These are phyloP conservation scores for Yamadazyma songkhlaensis DNA, from an alignment of 1,139 yeast genomes.

Conservation along the genomic window DNA sequence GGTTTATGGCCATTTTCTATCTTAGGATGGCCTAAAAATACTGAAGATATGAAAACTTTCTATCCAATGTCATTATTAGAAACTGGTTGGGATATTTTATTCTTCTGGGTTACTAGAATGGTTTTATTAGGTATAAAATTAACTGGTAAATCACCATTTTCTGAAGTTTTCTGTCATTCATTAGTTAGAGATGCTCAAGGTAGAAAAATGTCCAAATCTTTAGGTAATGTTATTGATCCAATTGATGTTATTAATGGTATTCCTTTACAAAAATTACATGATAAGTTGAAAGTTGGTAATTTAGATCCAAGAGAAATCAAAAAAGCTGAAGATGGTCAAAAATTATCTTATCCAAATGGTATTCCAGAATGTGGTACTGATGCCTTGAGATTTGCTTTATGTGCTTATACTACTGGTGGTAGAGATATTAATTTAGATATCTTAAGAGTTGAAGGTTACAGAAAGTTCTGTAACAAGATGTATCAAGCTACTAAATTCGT, in stretches of 20 bases:
- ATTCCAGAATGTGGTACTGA: slow-evolving; percentile 99
- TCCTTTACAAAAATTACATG: slow-evolving; percentile 73
- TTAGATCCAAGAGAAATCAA: slow-evolving; percentile 86
- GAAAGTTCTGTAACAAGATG: slow-evolving; percentile 98
- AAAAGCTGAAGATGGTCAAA: slow-evolving; percentile 88
- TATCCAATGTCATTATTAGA: slow-evolving; percentile 92
- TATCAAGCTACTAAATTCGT: slow-evolving; percentile 98
- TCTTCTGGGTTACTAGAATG: slow-evolving; percentile 99
- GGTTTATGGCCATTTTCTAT: slow-evolving; percentile 98
- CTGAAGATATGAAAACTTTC: slow-evolving; percentile 71
- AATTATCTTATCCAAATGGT: slow-evolving; percentile 89
- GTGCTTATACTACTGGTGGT: slow-evolving; percentile 99
- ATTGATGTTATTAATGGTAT: slow-evolving; percentile 91
- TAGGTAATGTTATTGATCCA: slow-evolving; percentile 96
- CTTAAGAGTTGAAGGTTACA: slow-evolving; percentile 96
- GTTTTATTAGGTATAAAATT: slow-evolving; percentile 85
- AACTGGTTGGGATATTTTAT: slow-evolving; percentile 98
- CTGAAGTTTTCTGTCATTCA: slow-evolving; percentile 96
- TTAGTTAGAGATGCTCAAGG: slow-evolving; percentile 99
- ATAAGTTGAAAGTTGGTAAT: slow-evolving; percentile 75
- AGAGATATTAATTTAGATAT: slow-evolving; percentile 96
- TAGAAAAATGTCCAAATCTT: slow-evolving; percentile 96
- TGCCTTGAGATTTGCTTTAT: slow-evolving; percentile 94
- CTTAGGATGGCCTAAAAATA: slow-evolving; percentile 89
- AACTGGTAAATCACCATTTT: slow-evolving; percentile 90